These are phyloP conservation scores for Ambrosiella xylebori DNA, from an alignment of 2,329 filamentous ascomycete species.

Conservation along the genomic window DNA sequence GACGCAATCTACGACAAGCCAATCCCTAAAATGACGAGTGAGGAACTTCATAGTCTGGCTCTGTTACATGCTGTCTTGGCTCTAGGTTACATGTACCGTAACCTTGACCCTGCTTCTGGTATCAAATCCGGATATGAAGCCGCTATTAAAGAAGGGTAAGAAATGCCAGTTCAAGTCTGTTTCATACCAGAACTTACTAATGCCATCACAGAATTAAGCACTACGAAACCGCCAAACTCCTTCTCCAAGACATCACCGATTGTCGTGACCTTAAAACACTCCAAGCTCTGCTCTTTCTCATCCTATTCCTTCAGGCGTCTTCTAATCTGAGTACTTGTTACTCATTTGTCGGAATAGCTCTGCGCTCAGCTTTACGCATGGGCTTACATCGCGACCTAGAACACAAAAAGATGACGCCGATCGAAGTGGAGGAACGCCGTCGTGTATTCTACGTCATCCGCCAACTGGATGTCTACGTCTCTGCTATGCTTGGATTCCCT, in stretches of 20 bases:
- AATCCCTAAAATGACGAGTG: slow-evolving; percentile 41
- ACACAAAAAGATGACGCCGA: slow-evolving; percentile 41
- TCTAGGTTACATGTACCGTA: slow-evolving; percentile 54
- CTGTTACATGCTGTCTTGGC: slow-evolving; percentile 54
- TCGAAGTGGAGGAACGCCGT: slow-evolving; percentile 46
- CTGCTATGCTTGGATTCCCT: slow-evolving; percentile 48
- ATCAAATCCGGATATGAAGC: slow-evolving; percentile 30
- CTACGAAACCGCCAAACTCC: slow-evolving; percentile 47
- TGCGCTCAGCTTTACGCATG: slow-evolving; percentile 59
- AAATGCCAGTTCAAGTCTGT: not conserved
- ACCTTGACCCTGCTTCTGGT: slow-evolving; percentile 35
- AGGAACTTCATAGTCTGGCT: slow-evolving; percentile 52
- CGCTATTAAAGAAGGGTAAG: slow-evolving; percentile 40
- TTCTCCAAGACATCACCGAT: slow-evolving; percentile 48
- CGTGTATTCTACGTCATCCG: slow-evolving; percentile 51
- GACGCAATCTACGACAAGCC: slow-evolving; percentile 61
- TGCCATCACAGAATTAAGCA: slow-evolving; percentile 45
- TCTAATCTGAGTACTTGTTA: slow-evolving; percentile 67
- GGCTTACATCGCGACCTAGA: slow-evolving; percentile 59
- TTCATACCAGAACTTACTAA: not conserved
- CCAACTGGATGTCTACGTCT: slow-evolving; percentile 55
- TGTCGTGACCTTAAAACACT: slow-evolving; percentile 59
- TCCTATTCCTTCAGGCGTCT: slow-evolving; percentile 63
- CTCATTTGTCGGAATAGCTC: slow-evolving; percentile 60
- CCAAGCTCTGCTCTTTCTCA: slow-evolving; percentile 63